Percentiles rank a stretch among this genome's conserved stretches.
phyloP scores from a whole-genome alignment of 129 eudicot species.

The Tagetes erecta region DNA sequence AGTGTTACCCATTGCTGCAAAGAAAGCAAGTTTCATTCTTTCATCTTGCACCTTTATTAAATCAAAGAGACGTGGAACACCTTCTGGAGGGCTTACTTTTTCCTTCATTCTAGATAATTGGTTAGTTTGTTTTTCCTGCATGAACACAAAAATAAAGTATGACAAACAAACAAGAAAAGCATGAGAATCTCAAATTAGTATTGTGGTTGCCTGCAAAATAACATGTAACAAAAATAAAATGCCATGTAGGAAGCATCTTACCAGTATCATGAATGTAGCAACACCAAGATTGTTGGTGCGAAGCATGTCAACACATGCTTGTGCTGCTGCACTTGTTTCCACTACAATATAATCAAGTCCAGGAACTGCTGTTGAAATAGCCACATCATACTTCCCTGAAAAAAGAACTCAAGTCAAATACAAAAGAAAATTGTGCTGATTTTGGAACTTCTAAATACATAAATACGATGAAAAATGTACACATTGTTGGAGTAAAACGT shows the following conservation, averaged over 20 bases:
- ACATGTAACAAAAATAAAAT: slow-evolving; percentile 3
- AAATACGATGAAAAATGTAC: neutral
- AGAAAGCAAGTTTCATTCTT: slow-evolving; percentile 82
- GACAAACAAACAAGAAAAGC: neutral
- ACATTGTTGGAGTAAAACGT: neutral
- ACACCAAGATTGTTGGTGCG: slow-evolving; percentile 86
- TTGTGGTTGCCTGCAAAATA: neutral
- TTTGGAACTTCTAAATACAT: slow-evolving; percentile 3
- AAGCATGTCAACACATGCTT: slow-evolving; percentile 88
- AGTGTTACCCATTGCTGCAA: slow-evolving; percentile 80
- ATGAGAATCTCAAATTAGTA: neutral
- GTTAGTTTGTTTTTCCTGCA: slow-evolving; percentile 80
- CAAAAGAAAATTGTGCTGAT: neutral
- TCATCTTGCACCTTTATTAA: slow-evolving; percentile 80
- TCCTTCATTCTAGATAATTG: slow-evolving; percentile 55
- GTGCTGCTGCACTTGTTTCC: slow-evolving; percentile 93
- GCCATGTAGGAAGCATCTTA: slow-evolving; percentile 15
- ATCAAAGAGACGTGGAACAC: slow-evolving; percentile 86
- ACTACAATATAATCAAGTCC: slow-evolving; percentile 95
- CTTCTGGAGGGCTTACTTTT: slow-evolving; percentile 73
- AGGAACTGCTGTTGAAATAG: slow-evolving; percentile 90
- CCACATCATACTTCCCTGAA: slow-evolving; percentile 88
- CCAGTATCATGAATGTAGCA: slow-evolving; percentile 97
- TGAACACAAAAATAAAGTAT: neutral
- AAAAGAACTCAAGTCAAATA: slow-evolving; percentile 26